phyloP scores from a whole-genome alignment of 2,329 filamentous ascomycete genomes.

The Ascochyta viciae-villosae region DNA sequence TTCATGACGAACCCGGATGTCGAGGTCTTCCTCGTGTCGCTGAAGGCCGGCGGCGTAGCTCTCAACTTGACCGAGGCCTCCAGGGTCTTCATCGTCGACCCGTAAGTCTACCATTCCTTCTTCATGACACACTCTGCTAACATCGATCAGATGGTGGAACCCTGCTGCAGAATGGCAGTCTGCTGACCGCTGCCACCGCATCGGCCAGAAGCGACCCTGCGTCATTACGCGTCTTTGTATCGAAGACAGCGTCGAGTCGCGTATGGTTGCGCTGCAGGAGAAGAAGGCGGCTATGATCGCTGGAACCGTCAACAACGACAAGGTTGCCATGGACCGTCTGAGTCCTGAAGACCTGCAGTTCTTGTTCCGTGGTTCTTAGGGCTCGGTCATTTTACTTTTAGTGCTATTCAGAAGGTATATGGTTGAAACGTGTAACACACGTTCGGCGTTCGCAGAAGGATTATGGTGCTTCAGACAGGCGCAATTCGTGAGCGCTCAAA shows the following conservation, averaged over 20 bases:
- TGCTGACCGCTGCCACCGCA: slow-evolving; percentile 84
- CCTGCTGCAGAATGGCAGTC: slow-evolving; percentile 99
- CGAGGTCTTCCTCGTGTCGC: slow-evolving; percentile 93
- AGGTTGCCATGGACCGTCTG: slow-evolving; percentile 88
- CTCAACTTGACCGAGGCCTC: slow-evolving; percentile 95
- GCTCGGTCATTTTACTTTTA: background rate
- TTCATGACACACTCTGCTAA: slow-evolving; percentile 30
- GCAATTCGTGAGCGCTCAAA: background rate
- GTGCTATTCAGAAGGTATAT: background rate
- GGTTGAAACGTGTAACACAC: background rate
- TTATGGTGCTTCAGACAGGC: background rate
- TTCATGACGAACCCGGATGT: slow-evolving; percentile 96
- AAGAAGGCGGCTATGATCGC: slow-evolving; percentile 99
- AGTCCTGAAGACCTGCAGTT: slow-evolving; percentile 95
- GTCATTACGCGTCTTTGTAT: slow-evolving; percentile 94
- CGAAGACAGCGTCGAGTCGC: slow-evolving; percentile 94
- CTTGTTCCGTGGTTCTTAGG: slow-evolving; percentile 79
- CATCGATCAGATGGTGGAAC: slow-evolving; percentile 84
- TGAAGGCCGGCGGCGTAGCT: slow-evolving; percentile 95
- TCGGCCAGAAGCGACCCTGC: slow-evolving; percentile 92
- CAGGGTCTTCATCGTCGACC: slow-evolving; percentile 93
- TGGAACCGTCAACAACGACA: slow-evolving; percentile 93
- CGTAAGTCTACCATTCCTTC: slow-evolving; percentile 62
- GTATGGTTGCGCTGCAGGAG: slow-evolving; percentile 95
- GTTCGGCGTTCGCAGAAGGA: background rate